Base-by-base conservation (phyloP, 2,329 filamentous ascomycete species). In the Venturia oleaginea region DNA sequence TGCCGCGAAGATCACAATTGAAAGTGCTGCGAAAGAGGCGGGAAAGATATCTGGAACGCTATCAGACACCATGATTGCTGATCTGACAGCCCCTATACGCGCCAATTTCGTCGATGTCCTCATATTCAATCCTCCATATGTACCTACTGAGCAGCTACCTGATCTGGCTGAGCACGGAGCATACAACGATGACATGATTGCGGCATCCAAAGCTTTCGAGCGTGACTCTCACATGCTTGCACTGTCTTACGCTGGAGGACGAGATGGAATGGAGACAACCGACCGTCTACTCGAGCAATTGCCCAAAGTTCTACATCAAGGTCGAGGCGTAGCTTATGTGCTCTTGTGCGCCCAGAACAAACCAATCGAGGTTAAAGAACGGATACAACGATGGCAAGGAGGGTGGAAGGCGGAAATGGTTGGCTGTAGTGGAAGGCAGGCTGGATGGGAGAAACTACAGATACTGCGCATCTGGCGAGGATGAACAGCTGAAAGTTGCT, bases 111-210 rank as follows among this genome's bases (percentile, higher is more conserved):
- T 96, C 5, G 94, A 99, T 72, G 83, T 99, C 13, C 81, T 99
- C 67, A 83, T 99, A 34, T 99, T 97, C 81, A 99, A 99, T 73
- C 94, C 94, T 63, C 94, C 94, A 0, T 99, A 99, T 73, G 94
- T 99, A 17, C 94, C 94, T 1, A 95, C 92, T 2, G 83, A 87
- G 32, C 84, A 86, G 48, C 77, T 95, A 66, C 92, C 93, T 1
- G 73, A 76, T 30, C 75, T 83, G 42, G 76, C 81, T 5, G 69
- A 70, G 59, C 75, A 77, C 64, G 66, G 69, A 22, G 65, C 63
- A 22, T 75, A 72, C 67, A 75, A 76, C 55, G 62, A 66, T 7
- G 38, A 72, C 15, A 19, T 15, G 15, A 37, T 61, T 34, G 67
- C 68, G 6, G 40, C 67, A 8, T 70, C 70, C 38, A 64, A 71